Evolutionary conservation across 371 early-diverging fungal species (phyloP), one percentile per base, ranked within the genome.

Genomic region (Mucor irregularis): DNA sequence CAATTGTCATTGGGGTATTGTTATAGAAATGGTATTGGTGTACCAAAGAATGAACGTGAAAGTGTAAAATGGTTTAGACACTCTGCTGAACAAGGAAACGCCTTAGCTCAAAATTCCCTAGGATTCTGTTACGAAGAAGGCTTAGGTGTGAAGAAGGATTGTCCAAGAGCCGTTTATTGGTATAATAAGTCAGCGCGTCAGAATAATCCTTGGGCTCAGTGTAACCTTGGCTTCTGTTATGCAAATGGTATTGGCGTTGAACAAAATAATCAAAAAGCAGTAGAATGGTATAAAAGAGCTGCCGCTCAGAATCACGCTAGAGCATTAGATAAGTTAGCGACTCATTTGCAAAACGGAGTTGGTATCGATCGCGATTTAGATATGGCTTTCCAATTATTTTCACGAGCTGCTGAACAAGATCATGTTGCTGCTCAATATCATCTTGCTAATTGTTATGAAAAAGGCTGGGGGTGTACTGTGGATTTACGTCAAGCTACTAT

Each of bases 131-230:
- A 87, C 67, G 90, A 91, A 64, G 87, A 88, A 64, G 93, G 95
- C 0, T 64, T 80, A 14, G 92, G 90, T 13, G 81, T 91, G 2
- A 71, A 74, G 19, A 71, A 74, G 35, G 82, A 91, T 65, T 54
- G 85, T 1, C 46, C 72, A n/a, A 69, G 80, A 58, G 95, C 96
- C 2, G 86, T 94, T 10, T 67, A 79, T 38, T 95, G 91, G 92
- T 97, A 93, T 66, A 67, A 69, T 42, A 72, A 79, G 47, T 80
- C 95, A 0, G 93, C 98, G 0, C 74, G 76, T 14, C 85, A 88
- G 63, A 90, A 89, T 44, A 92, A 93, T 72, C 82, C 89, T 24
- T 90, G 91, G 83, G 96, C 96, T 7, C 92, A 91, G 63, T 93
- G 92, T 75, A 84, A 87, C 59, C 73, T 97, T 4, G 96, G 92